Percentiles rank a stretch among this genome's conserved stretches.
Evolutionary conservation across 331 rosid species (phyloP).

Genomic region (Malus hybrid): DNA sequence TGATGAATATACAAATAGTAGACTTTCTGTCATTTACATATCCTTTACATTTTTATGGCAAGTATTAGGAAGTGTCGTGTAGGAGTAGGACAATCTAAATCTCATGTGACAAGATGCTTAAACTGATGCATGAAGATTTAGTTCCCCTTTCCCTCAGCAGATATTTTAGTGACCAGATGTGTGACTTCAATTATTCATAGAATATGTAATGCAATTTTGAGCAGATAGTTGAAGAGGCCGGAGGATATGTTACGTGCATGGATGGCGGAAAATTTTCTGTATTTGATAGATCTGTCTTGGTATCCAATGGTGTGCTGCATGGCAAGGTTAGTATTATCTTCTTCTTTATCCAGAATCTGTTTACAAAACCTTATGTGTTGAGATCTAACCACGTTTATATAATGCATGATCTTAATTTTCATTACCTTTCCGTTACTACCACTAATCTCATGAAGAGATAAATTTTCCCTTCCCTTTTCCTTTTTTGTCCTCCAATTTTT

Average conservation of each 20-base stretch:
- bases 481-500: neutral
- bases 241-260: constrained; percentile 77
- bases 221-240: constrained; percentile 95
- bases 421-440: neutral
- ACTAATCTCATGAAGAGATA: neutral
- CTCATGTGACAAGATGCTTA: neutral
- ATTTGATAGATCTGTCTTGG: constrained; percentile 93
- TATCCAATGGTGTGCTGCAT: constrained; percentile 70
- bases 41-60: neutral
- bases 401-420: neutral
- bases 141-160: neutral
- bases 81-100: neutral
- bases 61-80: neutral
- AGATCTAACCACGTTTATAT: neutral
- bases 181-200: neutral
- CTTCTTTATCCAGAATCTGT: neutral
- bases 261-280: constrained; percentile 87
- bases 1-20: neutral
- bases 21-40: neutral
- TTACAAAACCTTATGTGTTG: neutral
- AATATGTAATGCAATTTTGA: neutral
- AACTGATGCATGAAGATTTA: neutral
- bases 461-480: neutral
- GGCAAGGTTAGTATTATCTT: constrained; percentile 46
- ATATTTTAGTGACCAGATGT: neutral